These are phyloP conservation scores for Paecilomyces sp. DNA, from an alignment of 2,329 filamentous ascomycete genomes.

Conservation along the genomic window DNA sequence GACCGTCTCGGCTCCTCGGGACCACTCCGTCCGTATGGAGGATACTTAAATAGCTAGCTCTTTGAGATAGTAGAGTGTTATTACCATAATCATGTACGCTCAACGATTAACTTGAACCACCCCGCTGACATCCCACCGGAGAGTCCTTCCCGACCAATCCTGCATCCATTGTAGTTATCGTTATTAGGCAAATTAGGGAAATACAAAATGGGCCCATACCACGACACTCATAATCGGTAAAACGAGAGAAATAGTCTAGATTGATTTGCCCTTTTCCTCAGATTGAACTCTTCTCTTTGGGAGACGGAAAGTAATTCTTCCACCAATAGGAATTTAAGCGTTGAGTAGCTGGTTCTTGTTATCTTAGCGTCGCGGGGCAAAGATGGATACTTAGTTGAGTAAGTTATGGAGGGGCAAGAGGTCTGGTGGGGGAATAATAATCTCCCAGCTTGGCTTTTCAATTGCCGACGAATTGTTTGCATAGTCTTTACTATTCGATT, in stretches of 20 bases:
- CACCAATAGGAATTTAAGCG: constrained; percentile 4
- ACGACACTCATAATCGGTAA: not conserved
- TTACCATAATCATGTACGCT: not conserved
- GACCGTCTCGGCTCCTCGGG: not conserved
- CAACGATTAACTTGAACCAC: not conserved
- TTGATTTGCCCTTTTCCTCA: not conserved
- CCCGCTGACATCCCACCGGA: not conserved
- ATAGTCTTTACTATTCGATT: not conserved
- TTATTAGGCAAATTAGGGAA: not conserved
- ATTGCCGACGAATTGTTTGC: not conserved
- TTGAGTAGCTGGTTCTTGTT: not conserved
- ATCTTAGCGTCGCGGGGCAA: not conserved
- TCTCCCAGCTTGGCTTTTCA: not conserved
- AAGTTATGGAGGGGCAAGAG: not conserved
- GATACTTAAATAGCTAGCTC: too few species aligned
- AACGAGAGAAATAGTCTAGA: too few species aligned
- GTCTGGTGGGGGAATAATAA: not conserved
- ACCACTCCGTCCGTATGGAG: not conserved
- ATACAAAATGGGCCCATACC: too few species aligned
- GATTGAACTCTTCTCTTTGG: not conserved
- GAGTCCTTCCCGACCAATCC: not conserved
- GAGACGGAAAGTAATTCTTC: constrained; percentile 4
- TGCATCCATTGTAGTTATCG: not conserved
- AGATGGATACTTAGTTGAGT: not conserved
- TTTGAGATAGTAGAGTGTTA: not conserved